Evolutionary conservation across 2,329 filamentous ascomycete genomes (phyloP).

Genomic region (Sclerotinia minor): DNA sequence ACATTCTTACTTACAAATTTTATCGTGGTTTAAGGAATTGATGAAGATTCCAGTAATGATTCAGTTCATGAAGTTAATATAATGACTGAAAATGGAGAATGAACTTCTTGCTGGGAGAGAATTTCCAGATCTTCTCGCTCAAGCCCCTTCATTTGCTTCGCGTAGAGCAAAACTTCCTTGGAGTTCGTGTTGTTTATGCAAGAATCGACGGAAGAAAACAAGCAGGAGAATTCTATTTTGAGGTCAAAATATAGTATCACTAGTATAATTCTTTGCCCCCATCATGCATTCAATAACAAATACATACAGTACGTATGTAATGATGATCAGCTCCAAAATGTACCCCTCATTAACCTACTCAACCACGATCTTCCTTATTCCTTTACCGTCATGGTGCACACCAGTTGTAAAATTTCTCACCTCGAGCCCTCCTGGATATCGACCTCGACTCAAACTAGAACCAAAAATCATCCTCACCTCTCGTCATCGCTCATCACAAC

Average conservation of each 20-base stretch:
- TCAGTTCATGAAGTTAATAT: too few species aligned
- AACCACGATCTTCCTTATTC: neutral
- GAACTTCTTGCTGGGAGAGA: neutral
- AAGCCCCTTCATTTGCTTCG: conserved; percentile 22
- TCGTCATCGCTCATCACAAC: conserved; percentile 9
- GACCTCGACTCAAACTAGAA: neutral
- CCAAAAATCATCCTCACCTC: neutral
- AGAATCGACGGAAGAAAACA: neutral
- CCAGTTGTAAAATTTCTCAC: neutral
- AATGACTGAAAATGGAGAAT: neutral
- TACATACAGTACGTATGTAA: neutral
- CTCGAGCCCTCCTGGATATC: neutral
- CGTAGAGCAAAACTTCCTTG: neutral
- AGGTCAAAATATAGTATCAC: neutral
- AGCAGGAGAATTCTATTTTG: conserved; percentile 9
- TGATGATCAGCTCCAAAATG: neutral
- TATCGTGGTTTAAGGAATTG: neutral
- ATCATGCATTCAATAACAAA: conserved; percentile 3
- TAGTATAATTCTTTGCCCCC: neutral
- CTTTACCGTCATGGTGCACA: neutral
- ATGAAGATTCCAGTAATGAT: too few species aligned
- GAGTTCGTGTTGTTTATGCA: neutral
- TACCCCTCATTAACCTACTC: neutral
- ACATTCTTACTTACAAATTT: neutral
- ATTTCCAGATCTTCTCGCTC: neutral